Percentiles rank a stretch among this genome's conserved stretches.
These are phyloP conservation scores for Globisporangium ultimum DNA, from an alignment of 352 stramenopile genomes.

Conservation along the genomic window DNA sequence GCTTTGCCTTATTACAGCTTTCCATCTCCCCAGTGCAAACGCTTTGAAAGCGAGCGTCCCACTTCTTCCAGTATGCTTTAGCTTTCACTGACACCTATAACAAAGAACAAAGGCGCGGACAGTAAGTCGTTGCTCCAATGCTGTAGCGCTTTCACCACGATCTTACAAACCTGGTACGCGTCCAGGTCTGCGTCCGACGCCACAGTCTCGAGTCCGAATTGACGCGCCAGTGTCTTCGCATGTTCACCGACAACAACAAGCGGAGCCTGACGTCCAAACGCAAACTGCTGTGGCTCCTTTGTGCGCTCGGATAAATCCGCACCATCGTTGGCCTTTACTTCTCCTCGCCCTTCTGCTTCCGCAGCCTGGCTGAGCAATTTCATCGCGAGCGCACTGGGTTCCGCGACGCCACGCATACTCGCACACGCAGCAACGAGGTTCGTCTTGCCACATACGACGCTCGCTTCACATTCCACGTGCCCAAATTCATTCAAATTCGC, in stretches of 20 bases:
- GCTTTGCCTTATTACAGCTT: background rate
- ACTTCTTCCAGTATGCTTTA: constrained; percentile 41
- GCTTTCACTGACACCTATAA: constrained; percentile 12
- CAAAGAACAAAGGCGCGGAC: background rate
- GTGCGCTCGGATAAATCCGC: background rate
- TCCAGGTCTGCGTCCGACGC: constrained; percentile 18
- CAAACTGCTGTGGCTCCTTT: constrained; percentile 11
- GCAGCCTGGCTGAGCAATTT: constrained; percentile 34
- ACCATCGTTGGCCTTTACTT: too few relatives aligned
- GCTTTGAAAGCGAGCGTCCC: constrained; percentile 29
- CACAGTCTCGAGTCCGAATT: constrained; percentile 37
- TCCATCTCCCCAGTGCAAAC: background rate
- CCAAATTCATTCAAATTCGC: constrained; percentile 51
- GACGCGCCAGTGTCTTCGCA: constrained; percentile 23
- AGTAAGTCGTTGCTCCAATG: background rate
- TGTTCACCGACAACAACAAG: constrained; percentile 55
- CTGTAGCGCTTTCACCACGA: background rate
- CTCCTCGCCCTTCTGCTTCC: background rate
- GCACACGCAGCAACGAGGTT: constrained; percentile 40
- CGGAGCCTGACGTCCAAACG: constrained; percentile 46
- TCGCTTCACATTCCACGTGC: constrained; percentile 56
- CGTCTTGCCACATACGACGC: constrained; percentile 40
- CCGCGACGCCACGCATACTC: constrained; percentile 36
- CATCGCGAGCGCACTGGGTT: constrained; percentile 42
- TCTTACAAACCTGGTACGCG: constrained; percentile 35